Evolutionary conservation across 345 rosid species (phyloP).

Genomic region (Melastoma malabathricum): DNA sequence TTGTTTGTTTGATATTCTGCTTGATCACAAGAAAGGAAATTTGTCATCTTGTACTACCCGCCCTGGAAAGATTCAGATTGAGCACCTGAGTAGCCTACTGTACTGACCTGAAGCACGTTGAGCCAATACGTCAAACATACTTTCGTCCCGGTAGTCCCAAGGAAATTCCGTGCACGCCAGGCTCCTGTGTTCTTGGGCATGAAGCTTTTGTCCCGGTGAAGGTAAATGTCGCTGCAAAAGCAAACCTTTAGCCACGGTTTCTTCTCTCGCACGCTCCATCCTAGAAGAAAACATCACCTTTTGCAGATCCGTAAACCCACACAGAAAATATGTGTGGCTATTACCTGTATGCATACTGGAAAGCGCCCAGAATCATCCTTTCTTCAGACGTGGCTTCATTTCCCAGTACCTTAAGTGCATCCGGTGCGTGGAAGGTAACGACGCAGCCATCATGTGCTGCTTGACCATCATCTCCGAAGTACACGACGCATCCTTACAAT

Average conservation of each 20-base stretch:
- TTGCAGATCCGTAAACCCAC: no score
- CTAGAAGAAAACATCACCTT: not conserved
- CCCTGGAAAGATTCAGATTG: no score
- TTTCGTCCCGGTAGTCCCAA: conserved; percentile 51
- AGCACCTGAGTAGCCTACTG: no score
- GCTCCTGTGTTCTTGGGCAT: conserved; percentile 79
- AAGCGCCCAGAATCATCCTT: conserved; percentile 68
- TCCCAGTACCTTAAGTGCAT: conserved; percentile 55
- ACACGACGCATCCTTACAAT: conserved; percentile 36
- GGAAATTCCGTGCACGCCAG: conserved; percentile 95
- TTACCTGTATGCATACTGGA: conserved; percentile 73
- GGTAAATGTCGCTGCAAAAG: conserved; percentile 59
- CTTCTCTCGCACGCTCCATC: not conserved
- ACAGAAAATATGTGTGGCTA: no score
- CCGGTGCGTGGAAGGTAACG: conserved; percentile 67
- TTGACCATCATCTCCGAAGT: conserved; percentile 29
- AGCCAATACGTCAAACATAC: conserved; percentile 92
- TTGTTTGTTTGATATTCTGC: conserved; percentile 69
- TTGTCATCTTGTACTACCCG: no score
- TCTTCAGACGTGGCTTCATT: conserved; percentile 60
- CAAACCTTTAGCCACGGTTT: conserved; percentile 4
- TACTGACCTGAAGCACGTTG: conserved; percentile 61
- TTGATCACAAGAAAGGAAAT: not conserved
- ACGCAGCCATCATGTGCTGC: conserved; percentile 44
- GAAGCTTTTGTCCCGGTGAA: conserved; percentile 58